Base-by-base conservation (phyloP, 495 filamentous ascomycete species). In the Darksidea phi region DNA sequence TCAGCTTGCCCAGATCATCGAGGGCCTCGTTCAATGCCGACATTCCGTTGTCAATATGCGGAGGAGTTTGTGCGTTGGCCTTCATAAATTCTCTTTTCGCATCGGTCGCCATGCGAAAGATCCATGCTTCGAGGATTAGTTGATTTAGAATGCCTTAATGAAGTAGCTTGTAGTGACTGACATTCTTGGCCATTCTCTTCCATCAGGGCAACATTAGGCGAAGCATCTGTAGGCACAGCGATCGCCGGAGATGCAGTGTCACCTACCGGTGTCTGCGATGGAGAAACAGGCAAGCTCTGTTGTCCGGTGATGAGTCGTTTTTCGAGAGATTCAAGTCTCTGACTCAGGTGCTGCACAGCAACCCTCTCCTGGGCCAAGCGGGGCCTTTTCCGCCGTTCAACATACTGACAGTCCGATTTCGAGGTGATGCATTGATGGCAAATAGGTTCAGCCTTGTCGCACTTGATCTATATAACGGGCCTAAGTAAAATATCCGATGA, bases 401-500 rank as follows among this genome's bases (percentile, higher is more conserved):
- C 42, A 34, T 61, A 61, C 1, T 48, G 20, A 17, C 58, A 61
- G 45, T 61, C 58, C 21, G 23, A 41, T 4, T 23, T 38, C 20
- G 41, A 49, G 13, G 50, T 41, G 7, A 48, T 48, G 28, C 58
- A 61, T 48, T 61, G 58, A 37, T 54, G 37, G 50, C 58, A 61
- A 28, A 20, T 48, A 0, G 32, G 34, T 12, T 61, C 58, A 15
- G 21, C 38, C 48, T 61, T 61, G 48, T 61, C 42, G 36, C 58
- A 61, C 41, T 61, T 61, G 41, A 61, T 54, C 58, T 57, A 21
- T 1, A 8, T 5, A 3, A 57, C 10, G 10, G 3, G 10, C 10
- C 28, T 32, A 17, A 24, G 11, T 48, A 15, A 57, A 17, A 13
- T 20, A 2, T 3, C n/a, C 10, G 11, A 12, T 2, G 13, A 25